Evolutionary conservation across 2,329 filamentous ascomycete genomes (phyloP), one percentile per base, ranked within the genome.

Genomic region (Berkeleyomyces rouxiae): DNA sequence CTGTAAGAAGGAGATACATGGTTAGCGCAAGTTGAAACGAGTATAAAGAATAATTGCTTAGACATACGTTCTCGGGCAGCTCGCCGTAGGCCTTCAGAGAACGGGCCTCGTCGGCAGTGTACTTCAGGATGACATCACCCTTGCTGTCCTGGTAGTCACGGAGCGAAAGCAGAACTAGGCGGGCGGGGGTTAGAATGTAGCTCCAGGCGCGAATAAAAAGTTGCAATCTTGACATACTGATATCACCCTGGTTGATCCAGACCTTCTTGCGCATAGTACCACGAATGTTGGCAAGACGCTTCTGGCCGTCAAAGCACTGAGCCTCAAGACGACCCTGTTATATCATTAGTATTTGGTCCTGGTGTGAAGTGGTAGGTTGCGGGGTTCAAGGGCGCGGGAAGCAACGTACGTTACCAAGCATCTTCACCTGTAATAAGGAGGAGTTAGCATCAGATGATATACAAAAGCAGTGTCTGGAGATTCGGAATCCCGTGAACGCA

Each of bases 221-320:
- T 36, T 11, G 33, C 5, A 11, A 7, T 58, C 5, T 40, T 7
- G 57, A 61, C 63, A 42, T 65, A 65, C 63, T 67, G 74, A 96
- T 96, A 74, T 96, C 90, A 72, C 90, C 90, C 79, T 96, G 90
- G 82, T 96, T 96, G 82, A 96, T 96, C 90, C 90, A 96, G 76
- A 97, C 93, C 83, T 99, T 99, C 83, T 99, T 99, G 71, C 93
- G 86, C 71, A 99, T 66, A 62, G 64, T 66, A 62, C 66, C 66
- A 43, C 66, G 66, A 66, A 74, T 76, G 66, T 74, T 73, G 66
- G 86, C 88, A 47, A 75, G 82, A 65, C 90, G 85, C 75, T 90
- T 90, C 68, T 87, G 85, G 72, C 92, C 92, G 74, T 97, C 93
- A 76, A 99, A 99, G 79, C 92, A 97, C 69, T 90, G 72, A 65